Evolutionary conservation across 495 filamentous ascomycete genomes (phyloP).

Genomic region (Poronia punctata): DNA sequence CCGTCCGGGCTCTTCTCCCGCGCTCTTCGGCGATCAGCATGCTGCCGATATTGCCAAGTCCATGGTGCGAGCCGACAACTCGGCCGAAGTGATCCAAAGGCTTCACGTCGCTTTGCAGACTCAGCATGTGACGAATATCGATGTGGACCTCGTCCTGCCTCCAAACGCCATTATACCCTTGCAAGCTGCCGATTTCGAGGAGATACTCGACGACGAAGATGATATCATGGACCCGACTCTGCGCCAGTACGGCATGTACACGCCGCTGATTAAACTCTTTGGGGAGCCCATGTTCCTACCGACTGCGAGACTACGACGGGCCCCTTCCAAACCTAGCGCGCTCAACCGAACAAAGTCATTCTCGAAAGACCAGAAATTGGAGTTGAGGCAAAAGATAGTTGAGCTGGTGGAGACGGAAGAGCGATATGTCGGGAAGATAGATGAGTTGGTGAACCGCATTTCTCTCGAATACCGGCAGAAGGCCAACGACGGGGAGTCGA

Average conservation of each 20-base stretch:
- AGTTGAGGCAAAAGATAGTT: slow-evolving; percentile 78
- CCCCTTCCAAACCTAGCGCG: slow-evolving; percentile 77
- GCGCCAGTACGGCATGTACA: slow-evolving; percentile 67
- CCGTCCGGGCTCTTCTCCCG: slow-evolving; percentile 51
- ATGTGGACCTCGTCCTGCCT: slow-evolving; percentile 82
- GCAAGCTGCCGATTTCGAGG: slow-evolving; percentile 42
- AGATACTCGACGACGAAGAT: slow-evolving; percentile 49
- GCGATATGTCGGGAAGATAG: slow-evolving; percentile 79
- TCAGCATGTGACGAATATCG: slow-evolving; percentile 72
- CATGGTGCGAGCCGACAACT: slow-evolving; percentile 72
- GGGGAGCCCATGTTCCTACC: slow-evolving; percentile 81
- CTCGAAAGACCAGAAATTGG: slow-evolving; percentile 72
- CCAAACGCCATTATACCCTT: slow-evolving; percentile 60
- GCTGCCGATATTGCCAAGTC: slow-evolving; percentile 80
- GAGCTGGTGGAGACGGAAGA: slow-evolving; percentile 93
- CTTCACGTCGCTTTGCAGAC: slow-evolving; percentile 67
- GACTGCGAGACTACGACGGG: slow-evolving; percentile 76
- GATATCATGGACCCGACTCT: slow-evolving; percentile 53
- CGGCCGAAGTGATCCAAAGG: slow-evolving; percentile 59
- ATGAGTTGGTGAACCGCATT: slow-evolving; percentile 70
- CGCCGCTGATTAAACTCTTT: slow-evolving; percentile 64
- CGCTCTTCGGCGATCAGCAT: slow-evolving; percentile 84
- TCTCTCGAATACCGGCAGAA: slow-evolving; percentile 65
- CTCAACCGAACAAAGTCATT: slow-evolving; percentile 67
- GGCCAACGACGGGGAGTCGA: slow-evolving; percentile 47